phyloP scores from a whole-genome alignment of 805 yeast species.

The Priceomyces carsonii region DNA sequence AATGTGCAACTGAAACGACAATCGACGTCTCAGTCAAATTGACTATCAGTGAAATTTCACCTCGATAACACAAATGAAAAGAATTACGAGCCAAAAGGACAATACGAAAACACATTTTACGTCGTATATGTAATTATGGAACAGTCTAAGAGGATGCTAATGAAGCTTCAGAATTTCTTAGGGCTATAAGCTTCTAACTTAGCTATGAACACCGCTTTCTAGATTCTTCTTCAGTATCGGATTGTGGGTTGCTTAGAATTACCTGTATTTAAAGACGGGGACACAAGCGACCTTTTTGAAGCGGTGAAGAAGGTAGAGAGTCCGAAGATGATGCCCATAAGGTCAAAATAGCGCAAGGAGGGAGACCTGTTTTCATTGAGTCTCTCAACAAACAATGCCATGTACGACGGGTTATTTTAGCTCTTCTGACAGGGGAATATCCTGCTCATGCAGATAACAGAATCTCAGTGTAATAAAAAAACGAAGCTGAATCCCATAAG shows the following conservation, averaged over 20 bases:
- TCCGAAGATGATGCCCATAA: slow-evolving; percentile 86
- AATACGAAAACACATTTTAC: too few species aligned
- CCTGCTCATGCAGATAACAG: too few species aligned
- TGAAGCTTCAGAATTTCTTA: slow-evolving; percentile 43
- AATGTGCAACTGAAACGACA: too few species aligned
- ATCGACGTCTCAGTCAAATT: too few species aligned
- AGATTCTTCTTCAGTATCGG: slow-evolving; percentile 69
- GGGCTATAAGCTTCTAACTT: slow-evolving; percentile 90
- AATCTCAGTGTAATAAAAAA: too few species aligned
- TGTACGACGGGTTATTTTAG: slow-evolving; percentile 97
- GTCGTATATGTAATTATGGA: not conserved
- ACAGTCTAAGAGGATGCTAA: not conserved
- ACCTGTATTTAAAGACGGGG: slow-evolving; percentile 86
- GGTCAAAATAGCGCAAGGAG: slow-evolving; percentile 81
- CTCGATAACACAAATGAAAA: too few species aligned
- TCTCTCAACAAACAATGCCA: slow-evolving; percentile 89
- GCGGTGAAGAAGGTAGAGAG: slow-evolving; percentile 94
- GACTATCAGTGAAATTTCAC: too few species aligned
- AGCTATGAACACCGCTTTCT: slow-evolving; percentile 79
- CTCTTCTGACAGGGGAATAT: too few species aligned
- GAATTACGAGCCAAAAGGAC: too few species aligned
- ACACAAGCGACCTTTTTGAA: slow-evolving; percentile 91
- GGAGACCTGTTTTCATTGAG: slow-evolving; percentile 63
- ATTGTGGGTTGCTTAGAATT: slow-evolving; percentile 78
- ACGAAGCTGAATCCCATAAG: too few species aligned